These are phyloP conservation scores for Solanum medicagineum DNA, from an alignment of 257 asterid species.

Conservation along the genomic window DNA sequence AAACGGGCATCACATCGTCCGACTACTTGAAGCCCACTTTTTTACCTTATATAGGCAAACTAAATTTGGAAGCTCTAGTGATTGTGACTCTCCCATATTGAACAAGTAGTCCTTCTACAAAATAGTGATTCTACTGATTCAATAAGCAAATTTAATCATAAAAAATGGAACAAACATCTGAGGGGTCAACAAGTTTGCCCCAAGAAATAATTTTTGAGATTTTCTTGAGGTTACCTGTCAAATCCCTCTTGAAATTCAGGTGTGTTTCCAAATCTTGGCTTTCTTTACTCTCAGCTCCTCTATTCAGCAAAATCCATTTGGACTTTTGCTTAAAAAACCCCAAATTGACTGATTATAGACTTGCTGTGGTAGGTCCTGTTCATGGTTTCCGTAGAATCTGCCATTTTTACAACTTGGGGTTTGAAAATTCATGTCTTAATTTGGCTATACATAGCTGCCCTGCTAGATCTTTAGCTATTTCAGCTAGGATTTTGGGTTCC, in stretches of 20 bases:
- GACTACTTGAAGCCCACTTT: not conserved
- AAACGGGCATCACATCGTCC: not conserved
- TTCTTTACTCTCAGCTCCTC: constrained; percentile 19
- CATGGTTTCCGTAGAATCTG: not conserved
- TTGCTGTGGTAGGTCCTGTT: not conserved
- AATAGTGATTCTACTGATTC: not conserved
- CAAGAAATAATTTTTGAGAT: constrained; percentile 35
- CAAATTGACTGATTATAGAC: not conserved
- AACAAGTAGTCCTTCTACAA: not conserved
- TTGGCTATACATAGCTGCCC: not conserved
- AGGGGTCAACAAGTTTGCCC: not conserved
- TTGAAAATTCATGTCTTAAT: constrained; percentile 7
- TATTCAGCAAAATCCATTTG: constrained; percentile 25
- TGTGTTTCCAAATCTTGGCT: constrained; percentile 41
- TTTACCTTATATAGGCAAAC: not conserved
- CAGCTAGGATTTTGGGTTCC: not conserved
- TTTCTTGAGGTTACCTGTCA: constrained; percentile 31
- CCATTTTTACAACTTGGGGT: constrained; percentile 14
- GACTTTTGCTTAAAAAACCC: not conserved
- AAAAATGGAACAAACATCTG: not conserved
- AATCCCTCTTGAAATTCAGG: constrained; percentile 29
- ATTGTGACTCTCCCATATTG: too few relatives aligned
- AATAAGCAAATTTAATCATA: not conserved
- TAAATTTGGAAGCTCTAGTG: not conserved
- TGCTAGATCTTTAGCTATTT: not conserved